Percentiles rank a stretch among this genome's conserved stretches.
Conservation (phyloP, 2,329 filamentous ascomycete genomes). For the Alternaria incomplexa region DNA sequence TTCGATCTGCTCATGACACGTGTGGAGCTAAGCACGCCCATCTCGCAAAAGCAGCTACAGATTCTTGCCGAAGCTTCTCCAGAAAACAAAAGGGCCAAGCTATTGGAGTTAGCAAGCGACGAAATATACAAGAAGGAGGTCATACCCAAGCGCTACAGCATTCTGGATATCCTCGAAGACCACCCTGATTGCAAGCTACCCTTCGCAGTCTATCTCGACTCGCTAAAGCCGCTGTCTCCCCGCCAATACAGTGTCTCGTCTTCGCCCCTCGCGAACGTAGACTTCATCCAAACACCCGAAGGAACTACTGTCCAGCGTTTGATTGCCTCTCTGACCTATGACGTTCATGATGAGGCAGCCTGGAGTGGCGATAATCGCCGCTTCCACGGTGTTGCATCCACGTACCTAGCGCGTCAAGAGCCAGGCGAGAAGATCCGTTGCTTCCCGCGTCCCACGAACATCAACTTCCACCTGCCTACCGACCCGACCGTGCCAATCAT, state of each 20-base stretch:
- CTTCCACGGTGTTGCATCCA: constrained; percentile 9
- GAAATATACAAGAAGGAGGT: constrained; percentile 3
- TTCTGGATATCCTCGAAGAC: constrained; percentile 8
- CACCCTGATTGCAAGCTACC: constrained; percentile 2
- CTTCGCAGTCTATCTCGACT: constrained; percentile 4
- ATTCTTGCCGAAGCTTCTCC: constrained; percentile 3
- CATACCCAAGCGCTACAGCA: constrained; percentile 8
- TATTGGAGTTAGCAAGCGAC: constrained; percentile 2
- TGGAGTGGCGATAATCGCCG: constrained; percentile 8
- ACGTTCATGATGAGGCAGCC: constrained; percentile 7
- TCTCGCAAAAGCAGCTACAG: constrained; percentile 9
- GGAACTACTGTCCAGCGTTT: neutral
- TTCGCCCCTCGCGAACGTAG: constrained; percentile 64
- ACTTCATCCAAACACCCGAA: constrained; percentile 1
- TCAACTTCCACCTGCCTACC: constrained; percentile 25
- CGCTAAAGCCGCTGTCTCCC: constrained; percentile 7
- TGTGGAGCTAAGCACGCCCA: constrained; percentile 10
- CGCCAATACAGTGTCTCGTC: constrained; percentile 64
- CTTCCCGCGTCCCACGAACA: constrained; percentile 12
- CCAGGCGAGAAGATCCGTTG: constrained; percentile 9
- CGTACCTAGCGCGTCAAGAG: constrained; percentile 4
- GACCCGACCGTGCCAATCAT: constrained; percentile 54
- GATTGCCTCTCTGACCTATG: constrained; percentile 6
- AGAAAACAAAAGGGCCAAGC: constrained; percentile 1
- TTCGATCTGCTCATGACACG: constrained; percentile 11